Base-by-base conservation (phyloP, 805 yeast species). In the Candida maesae region DNA sequence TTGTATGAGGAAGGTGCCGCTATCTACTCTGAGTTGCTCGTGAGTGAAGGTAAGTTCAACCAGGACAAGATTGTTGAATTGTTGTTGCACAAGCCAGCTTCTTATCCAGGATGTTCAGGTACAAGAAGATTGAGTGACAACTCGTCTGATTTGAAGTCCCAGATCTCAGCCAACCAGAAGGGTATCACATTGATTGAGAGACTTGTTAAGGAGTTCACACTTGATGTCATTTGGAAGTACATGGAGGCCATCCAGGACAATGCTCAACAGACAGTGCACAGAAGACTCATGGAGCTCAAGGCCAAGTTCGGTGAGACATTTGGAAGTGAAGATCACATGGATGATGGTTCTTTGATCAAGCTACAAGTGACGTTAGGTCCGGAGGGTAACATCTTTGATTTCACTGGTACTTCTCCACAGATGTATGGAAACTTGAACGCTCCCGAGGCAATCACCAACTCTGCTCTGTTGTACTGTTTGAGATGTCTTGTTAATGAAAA, bases 1-100 rank as follows among this genome's bases (percentile, higher is more conserved):
- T 65, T 91, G 30, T 83, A 79, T 70, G 90, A 90, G 57, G 97
- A 90, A 64, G 98, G 97, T 33, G 96, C 96, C 2, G 78, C 86
- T 3, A 88, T 91, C 26, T 74, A 78, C 53, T 81, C 93, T 1
- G 90, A 83, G 58, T 70, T 84, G 45, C 69, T 91, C 13, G 91
- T 89, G 7, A 64, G 71, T 24, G 67, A 74, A 39, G 95, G 95
- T 3, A 67, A 65, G 33, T 90, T 90, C 58, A 89, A 89, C 55
- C 88, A 84, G 49, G 83, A 71, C 13, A 73, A 78, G 9, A 77
- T 90, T 38, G 73, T 78, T 12, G 70, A 75, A 37, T 56, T 83
- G 17, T 66, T 91, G 39, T 68, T 81, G 31, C 74, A 71, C 12
- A 84, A 84, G 43, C 97, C 97, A 0, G 84, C 95, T 0, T 70